phyloP scores from a whole-genome alignment of 257 asterid species.

The Fraxinus anomala region DNA sequence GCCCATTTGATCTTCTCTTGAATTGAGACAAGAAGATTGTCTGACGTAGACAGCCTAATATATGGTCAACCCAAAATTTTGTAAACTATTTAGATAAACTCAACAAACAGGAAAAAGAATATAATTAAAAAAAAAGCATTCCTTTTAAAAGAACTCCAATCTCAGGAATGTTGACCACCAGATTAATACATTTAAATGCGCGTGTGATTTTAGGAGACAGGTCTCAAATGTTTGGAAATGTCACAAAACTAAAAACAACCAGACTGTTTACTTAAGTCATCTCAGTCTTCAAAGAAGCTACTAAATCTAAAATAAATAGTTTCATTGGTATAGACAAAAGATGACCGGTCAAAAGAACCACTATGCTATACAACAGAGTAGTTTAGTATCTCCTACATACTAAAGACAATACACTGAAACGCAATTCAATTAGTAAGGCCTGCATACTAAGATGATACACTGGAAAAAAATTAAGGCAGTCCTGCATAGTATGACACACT shows the following conservation, averaged over 20 bases:
- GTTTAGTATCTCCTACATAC: too few species aligned
- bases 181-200: not conserved
- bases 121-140: not conserved
- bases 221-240: not conserved
- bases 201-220: not conserved
- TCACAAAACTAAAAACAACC: not conserved
- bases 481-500: not conserved
- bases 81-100: constrained; percentile 13
- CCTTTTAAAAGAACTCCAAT: not conserved
- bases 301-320: constrained; percentile 13
- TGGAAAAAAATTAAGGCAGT: too few species aligned
- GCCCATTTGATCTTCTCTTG: constrained; percentile 99
- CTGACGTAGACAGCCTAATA: constrained; percentile 82
- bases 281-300: constrained; percentile 11
- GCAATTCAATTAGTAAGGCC: too few species aligned
- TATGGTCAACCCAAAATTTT: constrained; percentile 22
- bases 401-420: too few species aligned
- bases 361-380: too few species aligned
- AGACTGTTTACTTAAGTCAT: constrained; percentile 6
- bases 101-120: constrained; percentile 8
- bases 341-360: not conserved
- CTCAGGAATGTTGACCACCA: not conserved
- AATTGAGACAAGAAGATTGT: constrained; percentile 77
- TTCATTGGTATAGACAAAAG: constrained; percentile 6
- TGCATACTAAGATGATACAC: too few species aligned